Base-by-base conservation (phyloP, 108 stramenopile genomes). In the Aurantiochytrium sp. region DNA sequence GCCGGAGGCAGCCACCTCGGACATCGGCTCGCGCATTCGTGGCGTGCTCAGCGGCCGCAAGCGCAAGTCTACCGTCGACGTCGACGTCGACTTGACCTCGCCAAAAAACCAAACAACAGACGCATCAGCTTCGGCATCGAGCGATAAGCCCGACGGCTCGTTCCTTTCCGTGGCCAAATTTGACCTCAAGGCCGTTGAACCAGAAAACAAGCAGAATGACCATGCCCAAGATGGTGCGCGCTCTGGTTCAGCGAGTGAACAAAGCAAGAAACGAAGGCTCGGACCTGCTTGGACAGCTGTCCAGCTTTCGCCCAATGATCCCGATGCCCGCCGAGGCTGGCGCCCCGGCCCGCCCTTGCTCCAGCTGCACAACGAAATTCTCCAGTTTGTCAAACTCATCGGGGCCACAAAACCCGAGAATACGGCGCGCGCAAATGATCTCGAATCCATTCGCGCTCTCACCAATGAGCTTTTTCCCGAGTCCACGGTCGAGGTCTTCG, bases 361-460 rank as follows among this genome's bases (percentile, higher is more conserved):
- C 8, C 90, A 92, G 28, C 91, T 99, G 29, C 99, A 99, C 94
- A 98, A 98, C 92, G 99, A 99, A 93, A 97, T 99, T 72, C 94
- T 98, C 5, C 92, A 94, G 8, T 97, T 99, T 90, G 95, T 95
- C 55, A 91, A 95, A 43, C 88, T 98, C 58, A 97, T 98, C 93
- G 93, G 93, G 88, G 96, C 97, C 8, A 95, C 92, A 3, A 51
- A 69, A 47, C 92, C 92, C 8, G 97, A 97, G 93, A 92, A 95
- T 64, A 21, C 89, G 64, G 29, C 90, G 59, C 94, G 98, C 45
- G 87, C 94, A 14, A 88, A 59, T 0, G 88, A 96, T 59, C 90
- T 97, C 2, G 88, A 91, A 5, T 89, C 93, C 49, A 90, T 98
- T 23, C 92, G 90, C 3, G 44, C 19, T 5, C 72, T 47, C n/a